Percentiles rank a stretch among this genome's conserved stretches.
Conservation (phyloP, 306 rosid species). For the Boehmeria nivea region DNA sequence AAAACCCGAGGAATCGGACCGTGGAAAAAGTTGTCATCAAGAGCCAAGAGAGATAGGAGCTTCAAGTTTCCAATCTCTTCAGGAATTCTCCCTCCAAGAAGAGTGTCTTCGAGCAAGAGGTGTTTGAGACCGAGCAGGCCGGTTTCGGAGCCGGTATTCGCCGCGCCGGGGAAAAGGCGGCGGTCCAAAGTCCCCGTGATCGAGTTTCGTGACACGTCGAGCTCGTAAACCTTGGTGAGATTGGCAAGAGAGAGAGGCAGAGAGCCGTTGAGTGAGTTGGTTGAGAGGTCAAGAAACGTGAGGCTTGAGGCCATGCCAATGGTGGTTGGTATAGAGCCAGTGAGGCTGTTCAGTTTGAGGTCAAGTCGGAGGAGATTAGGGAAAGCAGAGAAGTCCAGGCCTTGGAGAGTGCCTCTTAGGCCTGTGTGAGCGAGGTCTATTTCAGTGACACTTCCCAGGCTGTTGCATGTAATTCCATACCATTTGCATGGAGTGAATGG, state of each 20-base stretch:
- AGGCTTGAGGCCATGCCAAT: conserved; percentile 47
- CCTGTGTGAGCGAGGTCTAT: conserved; percentile 41
- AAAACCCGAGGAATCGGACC: conserved; percentile 47
- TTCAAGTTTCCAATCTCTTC: conserved; percentile 50
- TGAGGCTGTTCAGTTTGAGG: conserved; percentile 41
- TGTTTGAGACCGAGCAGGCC: conserved; percentile 36
- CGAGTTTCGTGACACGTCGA: conserved; percentile 47
- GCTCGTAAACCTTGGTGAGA: conserved; percentile 44
- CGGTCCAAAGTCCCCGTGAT: conserved; percentile 39
- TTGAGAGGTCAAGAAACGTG: conserved; percentile 48
- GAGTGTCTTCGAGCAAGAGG: conserved; percentile 38
- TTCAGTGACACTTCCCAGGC: conserved; percentile 16
- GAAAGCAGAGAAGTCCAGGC: conserved; percentile 44
- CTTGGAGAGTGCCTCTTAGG: conserved; percentile 41
- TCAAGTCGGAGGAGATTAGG: conserved; percentile 51
- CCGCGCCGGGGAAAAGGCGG: conserved; percentile 43
- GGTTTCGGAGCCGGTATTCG: conserved; percentile 13
- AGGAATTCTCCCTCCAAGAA: conserved; percentile 36
- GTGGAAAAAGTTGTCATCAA: conserved; percentile 29
- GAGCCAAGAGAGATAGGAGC: conserved; percentile 30
- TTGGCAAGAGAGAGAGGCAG: conserved; percentile 54
- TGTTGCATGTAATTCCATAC: conserved; percentile 46
- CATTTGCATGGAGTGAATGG: conserved; percentile 39
- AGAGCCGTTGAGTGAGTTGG: conserved; percentile 33
- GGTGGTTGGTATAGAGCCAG: conserved; percentile 38